A percentile compares a stretch with the other conserved stretches of the same genome.
phyloP scores from a whole-genome alignment of 1,284 basidiomycete genomes.

The Tilletiopsis washingtonensis region DNA sequence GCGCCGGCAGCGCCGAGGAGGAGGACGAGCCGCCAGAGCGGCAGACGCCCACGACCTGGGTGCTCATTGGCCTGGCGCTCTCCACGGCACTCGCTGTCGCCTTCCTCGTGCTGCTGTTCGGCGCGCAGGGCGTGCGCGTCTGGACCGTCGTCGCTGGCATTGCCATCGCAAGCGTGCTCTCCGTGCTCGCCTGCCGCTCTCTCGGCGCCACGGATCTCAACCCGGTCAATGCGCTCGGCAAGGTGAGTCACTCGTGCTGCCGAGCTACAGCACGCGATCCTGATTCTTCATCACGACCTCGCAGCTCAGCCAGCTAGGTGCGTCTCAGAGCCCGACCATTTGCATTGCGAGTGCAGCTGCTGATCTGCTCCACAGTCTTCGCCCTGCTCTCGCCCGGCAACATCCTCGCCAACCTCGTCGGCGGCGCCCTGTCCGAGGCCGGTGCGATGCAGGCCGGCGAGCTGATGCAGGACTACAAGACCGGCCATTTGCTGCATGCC shows the following conservation, averaged over 20 bases:
- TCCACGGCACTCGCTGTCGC: slow-evolving; percentile 66
- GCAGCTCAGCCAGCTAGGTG: slow-evolving; percentile 63
- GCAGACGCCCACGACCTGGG: slow-evolving; percentile 73
- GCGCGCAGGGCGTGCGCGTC: slow-evolving; percentile 77
- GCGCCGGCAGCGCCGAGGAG: neutral
- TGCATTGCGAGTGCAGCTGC: too few species aligned
- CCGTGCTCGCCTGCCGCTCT: slow-evolving; percentile 59
- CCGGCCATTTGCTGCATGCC: slow-evolving; percentile 67
- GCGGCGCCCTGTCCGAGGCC: slow-evolving; percentile 90
- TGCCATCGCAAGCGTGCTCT: slow-evolving; percentile 70
- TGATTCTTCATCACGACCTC: too few species aligned
- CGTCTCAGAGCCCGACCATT: too few species aligned
- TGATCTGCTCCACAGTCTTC: too few species aligned
- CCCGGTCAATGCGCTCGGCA: slow-evolving; percentile 75
- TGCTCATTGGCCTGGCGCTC: slow-evolving; percentile 59
- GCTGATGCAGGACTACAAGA: slow-evolving; percentile 97
- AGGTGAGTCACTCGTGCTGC: slow-evolving; percentile 53
- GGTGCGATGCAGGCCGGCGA: slow-evolving; percentile 95
- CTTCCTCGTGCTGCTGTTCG: slow-evolving; percentile 80
- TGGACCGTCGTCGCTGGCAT: slow-evolving; percentile 87
- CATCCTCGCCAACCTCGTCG: slow-evolving; percentile 87
- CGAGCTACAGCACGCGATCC: neutral
- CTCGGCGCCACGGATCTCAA: slow-evolving; percentile 45
- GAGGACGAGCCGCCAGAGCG: slow-evolving; percentile 72
- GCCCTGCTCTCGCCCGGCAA: slow-evolving; percentile 81